Conservation (phyloP, 202 grass and related monocot genomes). For the Dendrocalamus latiflorus region DNA sequence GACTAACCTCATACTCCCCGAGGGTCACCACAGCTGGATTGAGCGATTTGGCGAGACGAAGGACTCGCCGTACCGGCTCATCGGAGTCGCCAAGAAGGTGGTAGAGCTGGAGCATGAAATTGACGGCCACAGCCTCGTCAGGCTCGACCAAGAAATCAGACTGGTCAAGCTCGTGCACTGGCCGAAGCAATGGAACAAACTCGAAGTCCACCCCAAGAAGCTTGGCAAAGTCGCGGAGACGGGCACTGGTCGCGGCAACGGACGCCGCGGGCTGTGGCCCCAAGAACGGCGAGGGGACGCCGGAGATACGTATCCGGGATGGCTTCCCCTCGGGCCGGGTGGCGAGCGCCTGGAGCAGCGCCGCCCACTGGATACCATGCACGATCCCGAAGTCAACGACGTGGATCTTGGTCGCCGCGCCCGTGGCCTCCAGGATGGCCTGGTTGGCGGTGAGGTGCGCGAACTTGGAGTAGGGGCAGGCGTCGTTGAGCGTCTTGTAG, state of each 20-base stretch:
- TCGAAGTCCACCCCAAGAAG: constrained; percentile 88
- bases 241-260: constrained; percentile 64
- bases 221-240: constrained; percentile 77
- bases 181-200: constrained; percentile 74
- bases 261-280: constrained; percentile 59
- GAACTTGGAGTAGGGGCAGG: too few relatives aligned
- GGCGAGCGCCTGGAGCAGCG: too few relatives aligned
- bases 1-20: too few relatives aligned
- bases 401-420: too few relatives aligned
- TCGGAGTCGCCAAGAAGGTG: constrained; percentile 71
- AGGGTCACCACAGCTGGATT: too few relatives aligned
- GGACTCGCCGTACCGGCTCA: constrained; percentile 48
- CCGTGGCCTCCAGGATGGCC: too few relatives aligned
- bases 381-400: too few relatives aligned
- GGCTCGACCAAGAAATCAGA: constrained; percentile 66
- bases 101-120: constrained; percentile 96
- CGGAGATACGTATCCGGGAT: too few relatives aligned
- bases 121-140: constrained; percentile 70
- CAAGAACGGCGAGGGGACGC: constrained; percentile 70
- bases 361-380: too few relatives aligned
- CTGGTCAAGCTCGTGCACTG: constrained; percentile 53
- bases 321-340: too few relatives aligned
- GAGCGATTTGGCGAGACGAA: constrained; percentile 69
- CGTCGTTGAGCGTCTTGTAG: too few relatives aligned
- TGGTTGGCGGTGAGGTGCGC: too few relatives aligned